Evolutionary conservation across 2,329 filamentous ascomycete genomes (phyloP), one percentile per base, ranked within the genome.

Genomic region (Fusarium sp.): DNA sequence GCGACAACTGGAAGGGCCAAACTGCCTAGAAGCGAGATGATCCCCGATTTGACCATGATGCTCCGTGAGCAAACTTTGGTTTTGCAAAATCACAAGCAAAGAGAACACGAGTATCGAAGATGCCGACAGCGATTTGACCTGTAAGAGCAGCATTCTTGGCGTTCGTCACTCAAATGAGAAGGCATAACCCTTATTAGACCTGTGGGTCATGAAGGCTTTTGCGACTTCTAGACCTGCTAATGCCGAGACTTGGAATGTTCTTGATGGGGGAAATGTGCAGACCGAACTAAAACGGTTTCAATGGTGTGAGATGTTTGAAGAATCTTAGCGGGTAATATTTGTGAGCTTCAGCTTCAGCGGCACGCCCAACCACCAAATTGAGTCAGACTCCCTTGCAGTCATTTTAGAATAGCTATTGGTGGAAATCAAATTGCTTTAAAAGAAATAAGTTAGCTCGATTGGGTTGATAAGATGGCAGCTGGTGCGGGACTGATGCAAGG

Each of bases 141-240:
- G 3, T 4, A 29, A 16, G 12, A 21, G 25, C 25, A 29, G 19
- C 44, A 46, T 46, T 46, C 19, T 29, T 29, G 15, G 27, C 45
- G 16, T 31, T 15, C 3, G 27, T 48, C 19, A n/a, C 9, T 4
- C 0, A 8, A n/a, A n/a, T 29, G 10, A 48, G 16, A 9, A 29
- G 0, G 14, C 9, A 9, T 9, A 6, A 3, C 5, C 3, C 14
- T 12, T n/a, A 9, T 5, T 18, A 23, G 45, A 31, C 27, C 21
- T 31, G 4, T 29, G 7, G 12, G 0, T 5, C 9, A 5, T n/a
- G 25, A 31, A 31, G 10, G 14, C 1, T n/a, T 27, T n/a, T 1
- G 15, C 15, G 15, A 10, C 10, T 31, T n/a, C 19, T 9, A n/a
- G 21, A 29, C 25, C 45, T 18, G 5, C 3, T 16, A 7, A 18